Percentiles rank a stretch among this genome's conserved stretches.
Evolutionary conservation across 2,329 filamentous ascomycete genomes (phyloP).

Genomic region (Sarocladium brachiariae): DNA sequence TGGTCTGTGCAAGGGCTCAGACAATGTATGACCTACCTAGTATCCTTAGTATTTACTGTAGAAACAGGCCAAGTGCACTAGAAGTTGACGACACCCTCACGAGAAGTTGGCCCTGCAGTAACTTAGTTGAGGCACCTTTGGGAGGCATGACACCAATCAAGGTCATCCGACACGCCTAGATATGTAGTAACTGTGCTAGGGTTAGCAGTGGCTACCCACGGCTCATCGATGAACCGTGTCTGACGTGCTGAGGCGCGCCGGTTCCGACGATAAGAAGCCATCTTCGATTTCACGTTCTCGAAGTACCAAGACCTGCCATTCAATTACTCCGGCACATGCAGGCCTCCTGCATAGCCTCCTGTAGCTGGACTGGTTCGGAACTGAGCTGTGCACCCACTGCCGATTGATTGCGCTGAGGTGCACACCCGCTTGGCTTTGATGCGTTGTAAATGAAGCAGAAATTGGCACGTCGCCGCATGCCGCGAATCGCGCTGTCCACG

Average conservation of each 20-base stretch:
- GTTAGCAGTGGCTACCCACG: conserved; percentile 6
- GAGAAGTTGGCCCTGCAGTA: conserved; percentile 5
- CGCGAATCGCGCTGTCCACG: neutral
- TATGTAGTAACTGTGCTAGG: neutral
- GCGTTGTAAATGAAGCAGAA: conserved; percentile 3
- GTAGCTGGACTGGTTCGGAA: conserved; percentile 1
- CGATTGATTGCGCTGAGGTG: conserved; percentile 1
- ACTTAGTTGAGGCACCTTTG: neutral
- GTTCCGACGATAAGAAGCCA: neutral
- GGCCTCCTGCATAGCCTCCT: neutral
- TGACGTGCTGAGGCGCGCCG: neutral
- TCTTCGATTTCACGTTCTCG: conserved; percentile 6
- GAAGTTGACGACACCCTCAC: conserved; percentile 2
- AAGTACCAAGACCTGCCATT: conserved; percentile 7
- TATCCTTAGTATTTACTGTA: too few relatives aligned
- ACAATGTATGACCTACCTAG: too few relatives aligned
- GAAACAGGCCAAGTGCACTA: neutral
- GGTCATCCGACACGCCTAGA: neutral
- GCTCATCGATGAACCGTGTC: neutral
- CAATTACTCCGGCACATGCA: conserved; percentile 6
- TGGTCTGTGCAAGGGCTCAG: too few relatives aligned
- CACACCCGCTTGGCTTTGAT: conserved; percentile 2
- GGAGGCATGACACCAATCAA: neutral
- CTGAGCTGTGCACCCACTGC: neutral
- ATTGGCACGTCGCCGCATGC: neutral